Percentiles rank a stretch among this genome's conserved stretches.
phyloP scores from a whole-genome alignment of 257 asterid genomes.

The Nicotiana noctiflora region DNA sequence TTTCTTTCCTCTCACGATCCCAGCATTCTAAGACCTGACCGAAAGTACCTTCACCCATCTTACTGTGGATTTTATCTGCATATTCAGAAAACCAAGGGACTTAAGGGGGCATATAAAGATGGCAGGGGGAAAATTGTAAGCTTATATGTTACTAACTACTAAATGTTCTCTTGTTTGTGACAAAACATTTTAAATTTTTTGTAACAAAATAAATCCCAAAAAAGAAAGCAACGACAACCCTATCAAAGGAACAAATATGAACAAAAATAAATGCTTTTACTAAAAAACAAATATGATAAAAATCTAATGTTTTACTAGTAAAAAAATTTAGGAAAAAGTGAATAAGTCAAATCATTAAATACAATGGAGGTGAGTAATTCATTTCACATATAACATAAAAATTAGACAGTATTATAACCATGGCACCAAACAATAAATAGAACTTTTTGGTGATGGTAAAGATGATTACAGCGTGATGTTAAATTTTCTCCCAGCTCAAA shows the following conservation, averaged over 20 bases:
- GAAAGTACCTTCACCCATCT: slow-evolving; percentile 98
- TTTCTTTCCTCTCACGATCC: slow-evolving; percentile 75
- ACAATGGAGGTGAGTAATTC: neutral
- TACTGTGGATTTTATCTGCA: slow-evolving; percentile 82
- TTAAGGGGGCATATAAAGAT: neutral
- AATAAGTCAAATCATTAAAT: neutral
- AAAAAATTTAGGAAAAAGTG: neutral
- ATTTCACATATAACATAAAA: neutral
- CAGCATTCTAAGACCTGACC: slow-evolving; percentile 96
- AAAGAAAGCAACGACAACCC: neutral
- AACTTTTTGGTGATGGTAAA: slow-evolving; percentile 33
- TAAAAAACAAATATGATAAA: neutral
- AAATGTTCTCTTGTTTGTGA: neutral
- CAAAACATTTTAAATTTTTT: neutral
- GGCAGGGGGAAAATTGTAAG: neutral
- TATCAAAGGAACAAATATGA: neutral
- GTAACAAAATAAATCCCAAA: neutral
- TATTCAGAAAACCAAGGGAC: neutral
- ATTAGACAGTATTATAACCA: neutral
- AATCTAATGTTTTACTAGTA: neutral
- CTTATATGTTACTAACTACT: too few species aligned
- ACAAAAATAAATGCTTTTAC: neutral
- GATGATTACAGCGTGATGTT: slow-evolving; percentile 92
- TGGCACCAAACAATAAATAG: slow-evolving; percentile 2
- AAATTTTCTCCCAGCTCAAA: slow-evolving; percentile 97